Evolutionary conservation across 2,329 filamentous ascomycete species (phyloP).

Genomic region (Didymella glomerata): DNA sequence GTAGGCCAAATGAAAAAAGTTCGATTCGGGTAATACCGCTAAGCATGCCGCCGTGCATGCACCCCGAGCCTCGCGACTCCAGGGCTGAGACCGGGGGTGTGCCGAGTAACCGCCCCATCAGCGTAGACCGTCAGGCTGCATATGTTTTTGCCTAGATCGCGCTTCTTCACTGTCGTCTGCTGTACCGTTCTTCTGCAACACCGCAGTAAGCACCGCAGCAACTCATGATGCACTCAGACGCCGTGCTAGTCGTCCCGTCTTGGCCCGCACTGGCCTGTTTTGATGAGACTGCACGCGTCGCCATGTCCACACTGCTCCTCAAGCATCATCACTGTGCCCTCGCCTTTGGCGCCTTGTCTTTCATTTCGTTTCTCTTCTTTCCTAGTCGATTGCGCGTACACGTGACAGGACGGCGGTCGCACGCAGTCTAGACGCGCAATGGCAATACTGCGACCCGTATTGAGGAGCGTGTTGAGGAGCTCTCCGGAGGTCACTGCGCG

Average conservation of each 20-base stretch:
- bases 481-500: constrained; percentile 4
- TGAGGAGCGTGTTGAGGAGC: constrained; percentile 7
- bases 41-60: too few relatives aligned
- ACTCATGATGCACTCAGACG: constrained; percentile 4
- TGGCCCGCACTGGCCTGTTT: constrained; percentile 22
- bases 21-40: too few relatives aligned
- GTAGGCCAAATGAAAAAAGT: constrained; percentile 17
- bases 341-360: constrained; percentile 21
- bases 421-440: constrained; percentile 29
- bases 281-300: constrained; percentile 15
- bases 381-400: constrained; percentile 20
- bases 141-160: too few relatives aligned
- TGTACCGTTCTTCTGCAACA: background rate
- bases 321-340: constrained; percentile 20
- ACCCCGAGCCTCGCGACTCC: constrained; percentile 2
- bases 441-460: constrained; percentile 41
- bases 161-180: background rate
- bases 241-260: background rate
- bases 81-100: constrained; percentile 15
- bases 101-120: constrained; percentile 21
- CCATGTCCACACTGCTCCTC: constrained; percentile 15
- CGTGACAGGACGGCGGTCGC: too few relatives aligned
- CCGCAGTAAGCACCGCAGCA: background rate
- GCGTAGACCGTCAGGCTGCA: too few relatives aligned
- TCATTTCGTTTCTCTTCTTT: constrained; percentile 28